Conservation (phyloP, 148 eudicot genomes). For the Diospyros kaki region DNA sequence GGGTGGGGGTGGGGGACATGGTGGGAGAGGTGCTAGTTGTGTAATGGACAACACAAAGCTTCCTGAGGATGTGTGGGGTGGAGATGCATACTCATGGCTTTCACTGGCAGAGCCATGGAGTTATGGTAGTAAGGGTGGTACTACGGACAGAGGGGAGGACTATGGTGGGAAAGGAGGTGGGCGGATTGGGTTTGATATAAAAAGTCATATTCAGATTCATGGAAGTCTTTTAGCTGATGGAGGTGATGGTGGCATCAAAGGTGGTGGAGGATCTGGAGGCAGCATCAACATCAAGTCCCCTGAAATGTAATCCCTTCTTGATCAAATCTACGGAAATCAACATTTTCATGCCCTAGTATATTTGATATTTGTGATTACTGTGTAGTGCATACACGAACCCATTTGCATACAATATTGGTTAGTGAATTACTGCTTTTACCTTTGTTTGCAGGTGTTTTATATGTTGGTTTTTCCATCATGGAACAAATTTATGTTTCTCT, state of each 20-base stretch:
- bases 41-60: slow-evolving; percentile 56
- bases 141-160: slow-evolving; percentile 57
- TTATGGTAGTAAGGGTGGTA: slow-evolving; percentile 83
- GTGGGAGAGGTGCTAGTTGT: slow-evolving; percentile 94
- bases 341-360: not conserved
- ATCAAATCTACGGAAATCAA: not conserved
- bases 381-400: not conserved
- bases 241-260: slow-evolving; percentile 69
- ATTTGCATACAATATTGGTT: too few species aligned
- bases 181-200: slow-evolving; percentile 46
- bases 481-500: not conserved
- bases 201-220: slow-evolving; percentile 23
- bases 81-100: slow-evolving; percentile 82
- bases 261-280: slow-evolving; percentile 97
- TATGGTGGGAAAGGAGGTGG: slow-evolving; percentile 94
- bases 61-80: slow-evolving; percentile 91
- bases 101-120: slow-evolving; percentile 68
- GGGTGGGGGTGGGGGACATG: slow-evolving; percentile 90
- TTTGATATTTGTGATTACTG: not conserved
- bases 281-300: slow-evolving; percentile 59
- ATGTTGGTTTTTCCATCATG: not conserved
- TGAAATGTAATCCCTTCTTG: slow-evolving; percentile 49
- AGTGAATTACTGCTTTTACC: too few species aligned
- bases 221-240: slow-evolving; percentile 82
- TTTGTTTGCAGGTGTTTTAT: not conserved